Evolutionary conservation across 768 basidiomycete species (phyloP).

Genomic region (Leccinum broughii): DNA sequence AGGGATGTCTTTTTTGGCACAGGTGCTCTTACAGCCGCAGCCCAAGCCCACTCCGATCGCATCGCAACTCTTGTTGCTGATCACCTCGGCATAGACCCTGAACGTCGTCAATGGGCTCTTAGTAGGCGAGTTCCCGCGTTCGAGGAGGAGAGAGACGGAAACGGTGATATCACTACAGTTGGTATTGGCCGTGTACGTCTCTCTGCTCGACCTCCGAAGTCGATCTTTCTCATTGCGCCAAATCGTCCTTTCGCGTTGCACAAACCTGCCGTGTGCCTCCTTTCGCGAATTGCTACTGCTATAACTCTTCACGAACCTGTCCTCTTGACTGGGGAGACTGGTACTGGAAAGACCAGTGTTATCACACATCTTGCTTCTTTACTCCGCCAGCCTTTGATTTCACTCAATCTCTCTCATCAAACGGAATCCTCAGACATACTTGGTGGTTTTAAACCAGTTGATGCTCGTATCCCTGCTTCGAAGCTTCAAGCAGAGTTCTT

Average conservation of each 20-base stretch:
- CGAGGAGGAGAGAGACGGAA: conserved; percentile 64
- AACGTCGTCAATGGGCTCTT: conserved; percentile 72
- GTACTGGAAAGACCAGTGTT: conserved; percentile 97
- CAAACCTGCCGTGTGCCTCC: conserved; percentile 73
- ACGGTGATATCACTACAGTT: conserved; percentile 58
- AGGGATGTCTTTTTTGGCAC: conserved; percentile 91
- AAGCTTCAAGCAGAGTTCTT: conserved; percentile 72
- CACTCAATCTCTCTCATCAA: conserved; percentile 94
- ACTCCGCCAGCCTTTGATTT: conserved; percentile 75
- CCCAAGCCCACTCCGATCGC: conserved; percentile 47
- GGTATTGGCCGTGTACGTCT: conserved; percentile 65
- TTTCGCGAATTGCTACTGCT: conserved; percentile 78
- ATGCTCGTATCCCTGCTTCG: conserved; percentile 76
- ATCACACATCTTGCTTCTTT: conserved; percentile 83
- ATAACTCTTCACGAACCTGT: conserved; percentile 78
- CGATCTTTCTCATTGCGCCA: conserved; percentile 32
- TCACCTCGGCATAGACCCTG: conserved; percentile 64
- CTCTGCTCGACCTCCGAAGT: conserved; percentile 42
- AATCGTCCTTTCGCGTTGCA: conserved; percentile 84
- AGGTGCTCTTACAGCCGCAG: conserved; percentile 51
- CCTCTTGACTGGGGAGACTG: conserved; percentile 94
- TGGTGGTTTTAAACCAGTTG: conserved; percentile 95
- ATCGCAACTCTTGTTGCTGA: conserved; percentile 58
- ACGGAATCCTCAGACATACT: conserved; percentile 93
- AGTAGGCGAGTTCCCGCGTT: conserved; percentile 65